Evolutionary conservation across 805 yeast genomes (phyloP).

Genomic region (Kazachstania viticola): DNA sequence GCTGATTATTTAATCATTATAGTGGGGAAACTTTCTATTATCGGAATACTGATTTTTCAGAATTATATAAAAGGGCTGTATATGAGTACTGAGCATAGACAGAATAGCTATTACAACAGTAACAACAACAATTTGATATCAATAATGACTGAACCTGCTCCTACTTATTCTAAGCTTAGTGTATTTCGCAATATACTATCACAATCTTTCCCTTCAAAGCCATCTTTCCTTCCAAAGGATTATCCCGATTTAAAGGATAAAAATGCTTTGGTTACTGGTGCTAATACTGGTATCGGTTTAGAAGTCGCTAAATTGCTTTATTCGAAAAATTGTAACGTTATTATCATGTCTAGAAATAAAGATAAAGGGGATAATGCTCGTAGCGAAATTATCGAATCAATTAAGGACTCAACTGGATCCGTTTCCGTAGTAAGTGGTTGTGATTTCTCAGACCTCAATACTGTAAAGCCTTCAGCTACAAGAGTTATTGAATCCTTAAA

Average conservation of each 20-base stretch:
- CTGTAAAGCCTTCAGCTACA: conserved; percentile 24
- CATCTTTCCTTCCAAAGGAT: conserved; percentile 21
- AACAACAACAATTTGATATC: no score
- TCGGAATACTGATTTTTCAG: no score
- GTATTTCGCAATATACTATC: conserved; percentile 10
- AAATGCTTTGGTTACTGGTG: conserved; percentile 32
- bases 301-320: conserved; percentile 18
- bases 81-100: no score
- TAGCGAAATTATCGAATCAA: conserved; percentile 15
- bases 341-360: conserved; percentile 26
- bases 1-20: no score
- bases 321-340: conserved; percentile 26
- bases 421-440: conserved; percentile 17
- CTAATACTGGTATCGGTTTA: conserved; percentile 30
- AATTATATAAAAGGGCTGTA: no score
- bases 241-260: conserved; percentile 30
- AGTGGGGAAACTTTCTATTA: no score
- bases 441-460: conserved; percentile 31
- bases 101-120: no score
- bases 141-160: conserved; percentile 15
- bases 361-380: conserved; percentile 27
- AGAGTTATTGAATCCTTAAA: conserved; percentile 9
- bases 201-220: conserved; percentile 19
- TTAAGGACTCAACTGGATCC: conserved; percentile 18
- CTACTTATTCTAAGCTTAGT: conserved; percentile 8